Percentiles rank a stretch among this genome's conserved stretches.
Conservation (phyloP, 2,329 filamentous ascomycete species). For the Albifimbria verrucaria region DNA sequence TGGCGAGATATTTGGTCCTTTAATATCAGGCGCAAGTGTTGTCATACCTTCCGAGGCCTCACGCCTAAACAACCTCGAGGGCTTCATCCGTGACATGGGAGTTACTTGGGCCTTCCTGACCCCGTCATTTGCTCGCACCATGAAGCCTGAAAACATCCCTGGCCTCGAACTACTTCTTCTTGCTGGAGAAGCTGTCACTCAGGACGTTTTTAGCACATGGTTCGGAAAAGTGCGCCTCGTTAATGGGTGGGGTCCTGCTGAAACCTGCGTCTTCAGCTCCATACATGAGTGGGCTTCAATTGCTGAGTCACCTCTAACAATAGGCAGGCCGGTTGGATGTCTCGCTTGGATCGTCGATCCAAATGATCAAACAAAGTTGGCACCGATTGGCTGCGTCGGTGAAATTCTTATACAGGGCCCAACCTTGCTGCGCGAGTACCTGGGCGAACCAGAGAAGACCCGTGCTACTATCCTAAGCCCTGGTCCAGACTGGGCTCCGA, state of each 20-base stretch:
- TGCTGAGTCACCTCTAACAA: neutral
- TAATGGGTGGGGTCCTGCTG: conserved; percentile 11
- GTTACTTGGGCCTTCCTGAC: conserved; percentile 7
- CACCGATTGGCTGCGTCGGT: conserved; percentile 9
- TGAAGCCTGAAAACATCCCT: conserved; percentile 7
- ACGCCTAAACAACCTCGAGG: conserved; percentile 2
- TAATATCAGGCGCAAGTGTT: conserved; percentile 8
- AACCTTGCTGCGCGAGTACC: conserved; percentile 7
- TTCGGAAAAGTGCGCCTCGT: conserved; percentile 5
- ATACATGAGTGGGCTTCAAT: conserved; percentile 1
- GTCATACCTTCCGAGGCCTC: conserved; percentile 9
- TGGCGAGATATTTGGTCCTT: conserved; percentile 5
- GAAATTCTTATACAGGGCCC: conserved; percentile 12
- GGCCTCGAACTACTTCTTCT: conserved; percentile 7
- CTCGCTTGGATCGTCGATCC: conserved; percentile 6
- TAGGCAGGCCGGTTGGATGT: conserved; percentile 4
- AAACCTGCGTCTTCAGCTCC: neutral
- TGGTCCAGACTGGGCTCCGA: neutral
- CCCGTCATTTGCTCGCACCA: conserved; percentile 5
- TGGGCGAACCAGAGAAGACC: conserved; percentile 1
- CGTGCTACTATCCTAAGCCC: neutral
- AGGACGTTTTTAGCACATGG: conserved; percentile 6
- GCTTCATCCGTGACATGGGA: neutral
- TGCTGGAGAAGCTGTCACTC: conserved; percentile 7
- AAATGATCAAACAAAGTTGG: neutral